Base-by-base conservation (phyloP, 345 rosid species). In the Pseudoturritis turrita region DNA sequence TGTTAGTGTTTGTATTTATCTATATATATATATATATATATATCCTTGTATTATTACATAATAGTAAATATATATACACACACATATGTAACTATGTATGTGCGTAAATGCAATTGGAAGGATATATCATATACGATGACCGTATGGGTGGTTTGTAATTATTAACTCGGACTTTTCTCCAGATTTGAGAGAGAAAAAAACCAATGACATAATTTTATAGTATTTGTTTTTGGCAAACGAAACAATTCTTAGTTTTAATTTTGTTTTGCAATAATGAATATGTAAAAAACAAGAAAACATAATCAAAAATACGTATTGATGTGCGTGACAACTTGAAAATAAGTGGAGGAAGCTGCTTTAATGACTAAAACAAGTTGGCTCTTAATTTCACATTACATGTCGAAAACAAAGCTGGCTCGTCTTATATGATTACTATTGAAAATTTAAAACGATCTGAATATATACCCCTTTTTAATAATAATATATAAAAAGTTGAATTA, bases 361-460 rank as follows among this genome's bases (percentile, higher is more conserved):
- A 62, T 72, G 69, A 45, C 70, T 21, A 43, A 53, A 22, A 36
- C 77, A 55, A 73, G 71, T 60, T 22, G 56, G 57, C 17, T 72
- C 49, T 29, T 53, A 23, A 59, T 4, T 52, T 15, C 61, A 50
- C 31, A 61, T 14, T 66, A 29, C 7, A 11, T 13, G n/a, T 31
- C 21, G 12, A 43, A 68, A 71, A 28, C 17, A 28, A 51, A 28
- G 12, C 33, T 71, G 11, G 19, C 5, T 45, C 55, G 10, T 33
- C 33, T 2, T 11, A 36, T 19, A 31, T 29, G 7, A 29, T 29
- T 17, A 31, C 15, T 25, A 14, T 25, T 23, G 9, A 12, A 14
- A 25, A 13, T 7, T 25, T 55, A 5, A 29, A 29, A n/a, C n/a
- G n/a, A n/a, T n/a, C n/a, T n/a, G n/a, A n/a, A n/a, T n/a, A n/a